Conservation (phyloP, 1,139 yeast species). For the Suhomyces wounanorum region DNA sequence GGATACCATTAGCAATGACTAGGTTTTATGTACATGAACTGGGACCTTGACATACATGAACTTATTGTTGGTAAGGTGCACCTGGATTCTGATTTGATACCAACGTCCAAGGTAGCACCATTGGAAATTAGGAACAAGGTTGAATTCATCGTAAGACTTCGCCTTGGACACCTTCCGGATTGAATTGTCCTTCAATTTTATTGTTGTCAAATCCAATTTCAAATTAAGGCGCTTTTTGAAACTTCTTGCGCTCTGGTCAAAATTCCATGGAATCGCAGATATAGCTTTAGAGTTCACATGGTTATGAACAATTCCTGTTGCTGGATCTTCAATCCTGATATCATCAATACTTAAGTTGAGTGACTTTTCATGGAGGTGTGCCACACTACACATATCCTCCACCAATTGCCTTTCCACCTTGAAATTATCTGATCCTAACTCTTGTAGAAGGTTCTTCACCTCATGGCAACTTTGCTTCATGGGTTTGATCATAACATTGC, state of each 20-base stretch:
- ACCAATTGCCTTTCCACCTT: constrained; percentile 32
- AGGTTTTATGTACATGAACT: constrained; percentile 11
- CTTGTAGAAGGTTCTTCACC: constrained; percentile 23
- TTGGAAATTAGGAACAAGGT: constrained; percentile 29
- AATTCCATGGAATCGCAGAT: constrained; percentile 9
- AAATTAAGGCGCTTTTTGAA: constrained; percentile 9
- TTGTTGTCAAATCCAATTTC: constrained; percentile 11
- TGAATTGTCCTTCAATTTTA: constrained; percentile 3
- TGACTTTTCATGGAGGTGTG: constrained; percentile 29
- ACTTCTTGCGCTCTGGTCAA: background rate
- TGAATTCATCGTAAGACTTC: constrained; percentile 18
- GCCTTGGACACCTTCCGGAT: background rate
- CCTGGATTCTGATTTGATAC: constrained; percentile 23
- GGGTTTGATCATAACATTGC: constrained; percentile 25
- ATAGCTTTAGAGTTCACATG: background rate
- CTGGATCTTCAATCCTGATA: constrained; percentile 3
- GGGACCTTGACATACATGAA: constrained; percentile 22
- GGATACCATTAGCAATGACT: background rate
- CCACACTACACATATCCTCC: constrained; percentile 34
- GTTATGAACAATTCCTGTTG: background rate
- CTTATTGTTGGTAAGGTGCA: constrained; percentile 23
- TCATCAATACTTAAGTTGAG: constrained; percentile 28
- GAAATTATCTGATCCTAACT: constrained; percentile 30
- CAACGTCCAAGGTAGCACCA: constrained; percentile 25
- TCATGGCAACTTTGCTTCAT: constrained; percentile 24